Evolutionary conservation across 148 eudicot species (phyloP).

Genomic region (Linanthus parryae): DNA sequence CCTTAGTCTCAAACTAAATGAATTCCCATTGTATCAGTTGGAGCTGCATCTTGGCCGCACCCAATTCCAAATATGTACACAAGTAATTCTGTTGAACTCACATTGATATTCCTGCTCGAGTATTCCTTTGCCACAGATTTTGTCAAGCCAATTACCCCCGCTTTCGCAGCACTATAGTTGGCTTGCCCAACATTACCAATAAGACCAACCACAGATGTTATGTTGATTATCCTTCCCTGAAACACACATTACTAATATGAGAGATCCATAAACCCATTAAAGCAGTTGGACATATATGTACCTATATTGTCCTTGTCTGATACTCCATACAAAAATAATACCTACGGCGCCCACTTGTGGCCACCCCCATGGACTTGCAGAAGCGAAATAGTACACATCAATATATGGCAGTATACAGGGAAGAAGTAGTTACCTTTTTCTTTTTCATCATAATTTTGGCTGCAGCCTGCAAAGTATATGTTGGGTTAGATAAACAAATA

Average conservation of each 20-base stretch:
- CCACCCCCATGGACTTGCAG: not conserved
- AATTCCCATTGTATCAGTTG: not conserved
- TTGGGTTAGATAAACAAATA: not conserved
- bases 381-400: not conserved
- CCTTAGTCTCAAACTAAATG: not conserved
- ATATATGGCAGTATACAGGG: not conserved
- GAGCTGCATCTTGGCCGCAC: constrained; percentile 1
- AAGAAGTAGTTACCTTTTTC: constrained; percentile 50
- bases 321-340: too few relatives aligned
- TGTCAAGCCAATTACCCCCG: constrained; percentile 86
- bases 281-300: not conserved
- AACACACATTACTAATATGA: not conserved
- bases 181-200: constrained; percentile 91
- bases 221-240: constrained; percentile 92
- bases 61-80: not conserved
- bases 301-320: too few relatives aligned
- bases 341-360: too few relatives aligned
- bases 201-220: constrained; percentile 86
- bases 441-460: constrained; percentile 83
- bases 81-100: constrained; percentile 27
- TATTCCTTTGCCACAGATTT: constrained; percentile 91
- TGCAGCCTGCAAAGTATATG: constrained; percentile 58
- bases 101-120: constrained; percentile 75
- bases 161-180: constrained; percentile 95
- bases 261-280: not conserved